Conservation (phyloP, 2,329 filamentous ascomycete species). For the Pseudodiploospora longispora region DNA sequence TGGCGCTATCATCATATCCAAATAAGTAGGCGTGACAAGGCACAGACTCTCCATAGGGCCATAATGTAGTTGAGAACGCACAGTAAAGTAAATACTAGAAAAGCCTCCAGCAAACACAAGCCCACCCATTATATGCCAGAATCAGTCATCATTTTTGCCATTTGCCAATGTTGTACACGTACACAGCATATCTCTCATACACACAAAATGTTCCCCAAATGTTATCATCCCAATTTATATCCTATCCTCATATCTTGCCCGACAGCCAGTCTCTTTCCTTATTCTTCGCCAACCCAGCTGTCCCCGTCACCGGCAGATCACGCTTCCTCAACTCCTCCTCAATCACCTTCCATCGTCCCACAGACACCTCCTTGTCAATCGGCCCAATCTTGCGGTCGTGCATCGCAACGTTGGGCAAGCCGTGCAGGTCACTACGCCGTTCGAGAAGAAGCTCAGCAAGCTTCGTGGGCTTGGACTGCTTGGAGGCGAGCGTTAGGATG, state of each 20-base stretch:
- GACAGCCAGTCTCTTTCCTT: slow-evolving; percentile 36
- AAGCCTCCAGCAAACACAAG: too few relatives aligned
- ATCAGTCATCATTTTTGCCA: too few relatives aligned
- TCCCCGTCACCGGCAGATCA: slow-evolving; percentile 50
- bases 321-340: slow-evolving; percentile 58
- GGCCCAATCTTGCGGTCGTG: slow-evolving; percentile 56
- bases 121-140: too few relatives aligned
- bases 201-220: too few relatives aligned
- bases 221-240: too few relatives aligned
- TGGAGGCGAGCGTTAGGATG: slow-evolving; percentile 46
- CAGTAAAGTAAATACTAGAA: too few relatives aligned
- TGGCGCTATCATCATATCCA: too few relatives aligned
- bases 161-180: not conserved
- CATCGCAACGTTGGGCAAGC: slow-evolving; percentile 63
- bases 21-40: too few relatives aligned
- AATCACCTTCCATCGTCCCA: slow-evolving; percentile 75
- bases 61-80: too few relatives aligned
- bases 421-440: slow-evolving; percentile 33
- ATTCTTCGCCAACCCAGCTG: slow-evolving; percentile 29
- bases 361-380: slow-evolving; percentile 61
- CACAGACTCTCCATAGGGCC: too few relatives aligned
- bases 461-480: slow-evolving; percentile 49
- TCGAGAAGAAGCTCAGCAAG: slow-evolving; percentile 54
- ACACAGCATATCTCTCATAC: not conserved
- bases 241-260: slow-evolving; percentile 21